A percentile compares a stretch with the other conserved stretches of the same genome.
These are phyloP conservation scores for Lactifluus hygrophoroides DNA, from an alignment of 768 basidiomycete genomes.

Conservation along the genomic window DNA sequence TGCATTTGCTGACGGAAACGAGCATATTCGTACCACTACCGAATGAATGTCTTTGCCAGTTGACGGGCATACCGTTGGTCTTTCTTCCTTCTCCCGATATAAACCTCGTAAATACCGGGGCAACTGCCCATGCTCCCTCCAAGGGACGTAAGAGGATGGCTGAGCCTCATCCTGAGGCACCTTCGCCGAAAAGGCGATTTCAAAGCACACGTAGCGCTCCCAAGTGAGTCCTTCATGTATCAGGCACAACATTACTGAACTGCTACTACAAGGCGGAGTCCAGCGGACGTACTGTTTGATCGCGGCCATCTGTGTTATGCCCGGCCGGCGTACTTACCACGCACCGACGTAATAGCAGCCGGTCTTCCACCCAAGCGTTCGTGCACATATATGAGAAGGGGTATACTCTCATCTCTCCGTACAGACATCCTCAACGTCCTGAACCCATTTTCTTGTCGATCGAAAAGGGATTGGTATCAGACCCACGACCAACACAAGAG, in stretches of 20 bases:
- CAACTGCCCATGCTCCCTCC: not conserved
- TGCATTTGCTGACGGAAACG: constrained; percentile 68
- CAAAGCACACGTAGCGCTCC: not conserved
- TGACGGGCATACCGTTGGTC: constrained; percentile 65
- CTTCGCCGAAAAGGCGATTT: constrained; percentile 1
- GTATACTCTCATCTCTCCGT: not conserved
- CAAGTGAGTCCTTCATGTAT: not conserved
- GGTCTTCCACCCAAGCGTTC: constrained; percentile 65
- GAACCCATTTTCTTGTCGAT: constrained; percentile 35
- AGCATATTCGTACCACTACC: constrained; percentile 70
- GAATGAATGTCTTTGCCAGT: constrained; percentile 78
- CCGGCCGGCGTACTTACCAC: constrained; percentile 44
- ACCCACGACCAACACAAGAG: constrained; percentile 38
- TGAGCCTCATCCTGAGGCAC: not conserved
- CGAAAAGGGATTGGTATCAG: constrained; percentile 24
- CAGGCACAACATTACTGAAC: not conserved
- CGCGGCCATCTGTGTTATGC: constrained; percentile 63
- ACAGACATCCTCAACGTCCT: constrained; percentile 63
- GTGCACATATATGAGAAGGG: constrained; percentile 19
- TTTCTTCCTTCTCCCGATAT: constrained; percentile 29
- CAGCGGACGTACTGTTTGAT: constrained; percentile 43
- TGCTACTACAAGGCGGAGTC: constrained; percentile 30
- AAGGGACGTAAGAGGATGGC: constrained; percentile 11
- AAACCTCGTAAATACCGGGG: not conserved
- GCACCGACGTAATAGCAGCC: constrained; percentile 42